Percentiles rank a stretch among this genome's conserved stretches.
Evolutionary conservation across 2,329 filamentous ascomycete species (phyloP).

Genomic region (Venturia carpophila): DNA sequence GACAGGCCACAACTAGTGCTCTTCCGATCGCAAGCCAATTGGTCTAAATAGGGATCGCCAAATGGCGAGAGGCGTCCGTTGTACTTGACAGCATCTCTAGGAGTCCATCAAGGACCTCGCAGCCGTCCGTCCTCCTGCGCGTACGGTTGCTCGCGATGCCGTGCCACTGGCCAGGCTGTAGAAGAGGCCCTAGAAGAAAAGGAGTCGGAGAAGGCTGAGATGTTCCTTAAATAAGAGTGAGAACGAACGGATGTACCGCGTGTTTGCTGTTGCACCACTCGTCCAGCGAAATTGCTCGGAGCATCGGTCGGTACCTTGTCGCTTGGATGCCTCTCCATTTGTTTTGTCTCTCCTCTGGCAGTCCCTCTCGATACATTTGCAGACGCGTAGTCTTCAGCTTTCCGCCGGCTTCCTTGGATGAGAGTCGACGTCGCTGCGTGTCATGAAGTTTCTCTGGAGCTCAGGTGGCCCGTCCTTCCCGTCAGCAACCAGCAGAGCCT

Average conservation of each 20-base stretch:
- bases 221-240: neutral
- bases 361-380: neutral
- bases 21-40: neutral
- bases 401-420: neutral
- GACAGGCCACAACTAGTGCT: neutral
- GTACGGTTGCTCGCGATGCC: neutral
- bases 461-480: neutral
- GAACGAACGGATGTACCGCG: neutral
- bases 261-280: neutral
- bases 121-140: neutral
- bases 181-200: neutral
- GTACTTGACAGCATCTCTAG: neutral
- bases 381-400: neutral
- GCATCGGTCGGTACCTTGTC: conserved; percentile 3
- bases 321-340: neutral
- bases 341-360: neutral
- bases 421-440: neutral
- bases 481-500: neutral
- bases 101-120: neutral
- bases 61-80: neutral
- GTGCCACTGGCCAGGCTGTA: conserved; percentile 6
- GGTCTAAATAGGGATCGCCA: neutral
- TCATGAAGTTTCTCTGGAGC: neutral
- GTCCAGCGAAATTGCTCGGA: neutral
- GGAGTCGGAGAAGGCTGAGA: neutral